Evolutionary conservation across 2,329 filamentous ascomycete species (phyloP).

Genomic region (Monilinia fructicola): DNA sequence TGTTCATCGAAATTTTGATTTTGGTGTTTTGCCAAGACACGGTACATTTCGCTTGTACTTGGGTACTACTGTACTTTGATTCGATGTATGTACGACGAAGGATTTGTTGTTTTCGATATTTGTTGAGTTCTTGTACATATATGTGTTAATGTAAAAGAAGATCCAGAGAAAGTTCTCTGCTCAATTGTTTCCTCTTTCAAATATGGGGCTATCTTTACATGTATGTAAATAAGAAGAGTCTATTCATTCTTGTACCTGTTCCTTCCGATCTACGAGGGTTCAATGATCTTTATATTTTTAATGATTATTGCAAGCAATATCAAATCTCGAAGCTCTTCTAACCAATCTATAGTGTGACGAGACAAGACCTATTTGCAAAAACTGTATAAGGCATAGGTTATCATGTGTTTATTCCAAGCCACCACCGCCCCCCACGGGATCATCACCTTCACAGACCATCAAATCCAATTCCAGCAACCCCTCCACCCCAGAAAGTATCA

Average conservation of each 20-base stretch:
- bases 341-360: conserved; percentile 28
- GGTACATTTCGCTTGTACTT: conserved; percentile 14
- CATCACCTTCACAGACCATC: conserved; percentile 12
- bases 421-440: conserved; percentile 1
- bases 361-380: conserved; percentile 27
- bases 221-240: background rate
- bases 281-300: background rate
- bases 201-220: background rate
- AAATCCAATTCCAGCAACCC: conserved; percentile 18
- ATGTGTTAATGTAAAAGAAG: background rate
- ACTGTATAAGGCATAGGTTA: conserved; percentile 28
- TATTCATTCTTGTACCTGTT: background rate
- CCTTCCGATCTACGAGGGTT: background rate
- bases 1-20: background rate
- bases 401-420: conserved; percentile 26
- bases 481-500: conserved; percentile 3
- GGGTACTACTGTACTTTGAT: conserved; percentile 1
- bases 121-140: background rate
- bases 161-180: conserved; percentile 8
- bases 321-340: background rate
- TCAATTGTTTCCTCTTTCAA: background rate
- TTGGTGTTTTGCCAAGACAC: conserved; percentile 9
- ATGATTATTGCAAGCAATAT: background rate
- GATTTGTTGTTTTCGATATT: background rate
- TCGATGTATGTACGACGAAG: background rate